These are phyloP conservation scores for Exophiala sideris DNA, from an alignment of 2,329 filamentous ascomycete species.

Conservation along the genomic window DNA sequence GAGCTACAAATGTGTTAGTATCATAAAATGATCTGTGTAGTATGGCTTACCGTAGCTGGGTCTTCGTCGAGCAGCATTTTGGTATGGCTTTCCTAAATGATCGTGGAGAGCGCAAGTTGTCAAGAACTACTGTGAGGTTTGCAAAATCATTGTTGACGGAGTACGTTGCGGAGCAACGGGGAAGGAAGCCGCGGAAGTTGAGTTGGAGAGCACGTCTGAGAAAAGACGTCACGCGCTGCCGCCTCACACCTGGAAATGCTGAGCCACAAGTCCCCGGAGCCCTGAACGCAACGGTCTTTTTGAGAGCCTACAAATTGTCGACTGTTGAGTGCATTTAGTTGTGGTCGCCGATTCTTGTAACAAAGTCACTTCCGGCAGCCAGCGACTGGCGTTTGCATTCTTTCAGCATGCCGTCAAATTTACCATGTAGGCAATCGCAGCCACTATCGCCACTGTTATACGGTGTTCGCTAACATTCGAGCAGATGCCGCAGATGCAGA, in stretches of 20 bases:
- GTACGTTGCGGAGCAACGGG: slow-evolving; percentile 18
- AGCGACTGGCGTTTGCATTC: background rate
- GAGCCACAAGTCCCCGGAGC: slow-evolving; percentile 7
- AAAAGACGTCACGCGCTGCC: background rate
- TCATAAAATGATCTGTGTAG: slow-evolving; percentile 8
- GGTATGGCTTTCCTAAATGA: background rate
- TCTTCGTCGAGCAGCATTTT: slow-evolving; percentile 94
- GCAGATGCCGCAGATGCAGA: slow-evolving; percentile 96
- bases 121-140: too few relatives aligned
- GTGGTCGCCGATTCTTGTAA: background rate
- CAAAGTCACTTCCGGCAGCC: background rate
- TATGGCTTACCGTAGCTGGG: slow-evolving; percentile 67
- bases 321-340: too few relatives aligned
- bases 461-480: slow-evolving; percentile 22
- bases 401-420: slow-evolving; percentile 42
- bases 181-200: background rate
- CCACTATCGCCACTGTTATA: background rate
- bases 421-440: slow-evolving; percentile 45
- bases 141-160: background rate
- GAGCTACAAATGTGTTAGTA: slow-evolving; percentile 54
- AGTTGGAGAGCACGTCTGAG: background rate
- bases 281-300: background rate
- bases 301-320: too few relatives aligned
- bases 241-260: background rate
- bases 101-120: background rate